phyloP scores from a whole-genome alignment of 78 protist species.

The Monosiga brevicollis region DNA sequence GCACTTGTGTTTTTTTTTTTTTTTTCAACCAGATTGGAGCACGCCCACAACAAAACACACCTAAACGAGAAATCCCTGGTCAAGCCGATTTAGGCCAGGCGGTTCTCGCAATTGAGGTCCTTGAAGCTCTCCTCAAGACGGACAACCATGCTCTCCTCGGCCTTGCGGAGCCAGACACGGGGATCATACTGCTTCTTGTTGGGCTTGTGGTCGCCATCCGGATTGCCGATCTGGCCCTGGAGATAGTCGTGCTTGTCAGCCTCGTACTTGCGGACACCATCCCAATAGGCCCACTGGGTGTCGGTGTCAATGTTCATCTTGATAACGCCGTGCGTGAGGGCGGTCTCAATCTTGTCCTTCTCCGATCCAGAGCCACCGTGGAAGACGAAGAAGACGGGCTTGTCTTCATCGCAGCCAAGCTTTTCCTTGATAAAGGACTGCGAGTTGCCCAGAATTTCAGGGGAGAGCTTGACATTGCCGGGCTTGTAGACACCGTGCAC shows the following conservation, averaged over 20 bases:
- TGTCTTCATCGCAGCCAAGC: conserved; percentile 12
- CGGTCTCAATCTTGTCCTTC: conserved; percentile 33
- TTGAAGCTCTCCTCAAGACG: neutral
- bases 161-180: conserved; percentile 43
- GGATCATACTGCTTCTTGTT: conserved; percentile 57
- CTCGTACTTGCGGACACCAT: conserved; percentile 28
- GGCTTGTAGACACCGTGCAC: conserved; percentile 67
- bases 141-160: conserved; percentile 35
- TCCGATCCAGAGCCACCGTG: conserved; percentile 69
- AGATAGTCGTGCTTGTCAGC: conserved; percentile 43
- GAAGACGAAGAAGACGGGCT: conserved; percentile 53
- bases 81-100: no score
- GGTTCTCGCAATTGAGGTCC: neutral
- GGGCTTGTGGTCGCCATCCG: conserved; percentile 52
- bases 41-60: no score
- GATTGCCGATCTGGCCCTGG: conserved; percentile 58
- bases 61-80: no score
- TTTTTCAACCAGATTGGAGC: no score
- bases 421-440: conserved; percentile 35
- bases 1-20: no score
- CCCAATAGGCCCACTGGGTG: conserved; percentile 71
- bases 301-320: conserved; percentile 74
- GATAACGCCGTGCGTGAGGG: conserved; percentile 41
- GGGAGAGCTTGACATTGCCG: conserved; percentile 53
- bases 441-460: conserved; percentile 44